A percentile compares a stretch with the other conserved stretches of the same genome.
Evolutionary conservation across 306 rosid species (phyloP).

Genomic region (Gastrolobium bilobum): DNA sequence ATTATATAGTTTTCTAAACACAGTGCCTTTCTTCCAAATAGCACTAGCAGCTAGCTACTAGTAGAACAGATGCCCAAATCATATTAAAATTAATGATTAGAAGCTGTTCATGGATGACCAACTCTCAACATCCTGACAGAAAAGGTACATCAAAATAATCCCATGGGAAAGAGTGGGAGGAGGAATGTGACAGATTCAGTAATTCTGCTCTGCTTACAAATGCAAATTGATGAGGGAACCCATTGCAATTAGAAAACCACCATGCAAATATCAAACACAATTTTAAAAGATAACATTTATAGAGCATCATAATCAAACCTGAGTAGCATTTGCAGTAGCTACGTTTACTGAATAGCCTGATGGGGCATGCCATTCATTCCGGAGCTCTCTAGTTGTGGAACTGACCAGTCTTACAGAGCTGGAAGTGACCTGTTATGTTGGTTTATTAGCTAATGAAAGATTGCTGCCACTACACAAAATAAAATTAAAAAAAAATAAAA

Average conservation of each 20-base stretch:
- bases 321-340: conserved; percentile 96
- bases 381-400: conserved; percentile 83
- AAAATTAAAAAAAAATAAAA: not conserved
- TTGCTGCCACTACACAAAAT: not conserved
- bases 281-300: not conserved
- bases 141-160: conserved; percentile 15
- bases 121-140: conserved; percentile 15
- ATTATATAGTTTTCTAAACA: not conserved
- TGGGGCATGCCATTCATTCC: conserved; percentile 87
- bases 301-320: conserved; percentile 65
- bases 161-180: not conserved
- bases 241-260: not conserved
- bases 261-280: conserved; percentile 7
- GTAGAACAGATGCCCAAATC: conserved; percentile 1
- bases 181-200: not conserved
- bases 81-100: not conserved
- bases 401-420: conserved; percentile 87
- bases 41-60: conserved; percentile 21
- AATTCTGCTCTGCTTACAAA: conserved; percentile 21
- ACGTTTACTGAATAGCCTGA: conserved; percentile 85
- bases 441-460: conserved; percentile 43
- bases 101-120: conserved; percentile 13
- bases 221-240: conserved; percentile 17
- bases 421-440: conserved; percentile 74
- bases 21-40: not conserved